Percentiles rank a stretch among this genome's conserved stretches.
Conservation (phyloP, 2,329 filamentous ascomycete genomes). For the Fusarium aywerte region DNA sequence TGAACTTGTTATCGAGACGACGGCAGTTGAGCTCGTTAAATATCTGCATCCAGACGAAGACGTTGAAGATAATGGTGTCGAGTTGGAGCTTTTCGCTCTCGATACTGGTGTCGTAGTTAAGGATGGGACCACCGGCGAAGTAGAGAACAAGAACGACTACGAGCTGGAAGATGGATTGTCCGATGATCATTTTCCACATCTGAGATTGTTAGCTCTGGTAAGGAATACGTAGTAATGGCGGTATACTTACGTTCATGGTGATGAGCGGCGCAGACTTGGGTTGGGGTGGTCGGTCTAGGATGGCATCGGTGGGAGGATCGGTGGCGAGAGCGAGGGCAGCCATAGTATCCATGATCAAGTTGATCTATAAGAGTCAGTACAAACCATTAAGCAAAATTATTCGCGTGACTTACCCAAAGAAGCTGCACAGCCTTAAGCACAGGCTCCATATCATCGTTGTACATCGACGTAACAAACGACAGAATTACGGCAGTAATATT, state of each 20-base stretch:
- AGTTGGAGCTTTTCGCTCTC: constrained; percentile 66
- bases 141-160: constrained; percentile 84
- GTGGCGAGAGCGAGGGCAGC: constrained; percentile 89
- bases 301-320: constrained; percentile 82
- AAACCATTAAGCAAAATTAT: accelerated
- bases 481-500: constrained; percentile 91
- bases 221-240: no score
- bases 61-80: constrained; percentile 92
- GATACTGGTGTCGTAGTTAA: constrained; percentile 43
- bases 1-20: constrained; percentile 92
- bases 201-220: background rate
- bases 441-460: constrained; percentile 73
- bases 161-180: constrained; percentile 90
- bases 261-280: constrained; percentile 71
- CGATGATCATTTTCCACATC: constrained; percentile 99
- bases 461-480: constrained; percentile 88
- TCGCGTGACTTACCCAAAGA: constrained; percentile 74
- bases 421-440: constrained; percentile 93
- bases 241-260: constrained; percentile 67
- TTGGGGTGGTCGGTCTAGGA: constrained; percentile 79
- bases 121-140: constrained; percentile 69
- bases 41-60: constrained; percentile 99
- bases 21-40: constrained; percentile 85
- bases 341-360: constrained; percentile 97
- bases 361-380: constrained; percentile 51